A percentile compares a stretch with the other conserved stretches of the same genome.
Conservation (phyloP, 2,329 filamentous ascomycete genomes). For the Fulvia fulva region DNA sequence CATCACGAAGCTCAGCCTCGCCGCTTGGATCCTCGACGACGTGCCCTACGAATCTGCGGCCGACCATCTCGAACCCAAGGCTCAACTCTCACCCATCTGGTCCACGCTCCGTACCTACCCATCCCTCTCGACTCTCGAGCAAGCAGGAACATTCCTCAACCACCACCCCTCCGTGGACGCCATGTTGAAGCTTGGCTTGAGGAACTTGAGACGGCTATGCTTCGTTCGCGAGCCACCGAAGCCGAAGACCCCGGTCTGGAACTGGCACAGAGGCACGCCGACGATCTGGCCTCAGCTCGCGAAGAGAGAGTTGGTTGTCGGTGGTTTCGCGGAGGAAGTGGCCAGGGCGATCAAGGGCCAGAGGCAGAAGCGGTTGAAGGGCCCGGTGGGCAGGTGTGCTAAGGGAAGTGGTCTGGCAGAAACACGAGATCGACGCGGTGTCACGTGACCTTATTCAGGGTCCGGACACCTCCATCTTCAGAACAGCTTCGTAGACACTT, state of each 20-base stretch:
- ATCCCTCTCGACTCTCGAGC: constrained; percentile 12
- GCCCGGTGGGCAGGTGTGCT: not conserved
- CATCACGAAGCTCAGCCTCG: constrained; percentile 9
- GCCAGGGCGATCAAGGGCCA: constrained; percentile 10
- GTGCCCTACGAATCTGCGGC: not conserved
- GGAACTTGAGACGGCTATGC: not conserved
- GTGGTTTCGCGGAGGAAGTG: constrained; percentile 14
- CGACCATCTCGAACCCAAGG: not conserved
- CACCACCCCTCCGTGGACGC: not conserved
- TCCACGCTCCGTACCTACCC: constrained; percentile 3
- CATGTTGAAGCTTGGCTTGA: constrained; percentile 4
- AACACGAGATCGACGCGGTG: no score
- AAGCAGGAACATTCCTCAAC: constrained; percentile 9
- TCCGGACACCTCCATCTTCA: no score
- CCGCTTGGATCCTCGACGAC: not conserved
- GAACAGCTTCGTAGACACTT: no score
- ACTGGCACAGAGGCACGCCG: not conserved
- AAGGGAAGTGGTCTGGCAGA: no score
- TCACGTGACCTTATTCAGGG: no score
- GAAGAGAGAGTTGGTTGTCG: constrained; percentile 1
- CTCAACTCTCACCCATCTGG: constrained; percentile 1
- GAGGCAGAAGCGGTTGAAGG: not conserved
- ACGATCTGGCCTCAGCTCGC: constrained; percentile 9
- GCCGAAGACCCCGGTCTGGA: not conserved
- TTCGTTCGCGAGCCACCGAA: not conserved